phyloP scores from a whole-genome alignment of 2,329 filamentous ascomycete species.

The Calonectria crousiana region DNA sequence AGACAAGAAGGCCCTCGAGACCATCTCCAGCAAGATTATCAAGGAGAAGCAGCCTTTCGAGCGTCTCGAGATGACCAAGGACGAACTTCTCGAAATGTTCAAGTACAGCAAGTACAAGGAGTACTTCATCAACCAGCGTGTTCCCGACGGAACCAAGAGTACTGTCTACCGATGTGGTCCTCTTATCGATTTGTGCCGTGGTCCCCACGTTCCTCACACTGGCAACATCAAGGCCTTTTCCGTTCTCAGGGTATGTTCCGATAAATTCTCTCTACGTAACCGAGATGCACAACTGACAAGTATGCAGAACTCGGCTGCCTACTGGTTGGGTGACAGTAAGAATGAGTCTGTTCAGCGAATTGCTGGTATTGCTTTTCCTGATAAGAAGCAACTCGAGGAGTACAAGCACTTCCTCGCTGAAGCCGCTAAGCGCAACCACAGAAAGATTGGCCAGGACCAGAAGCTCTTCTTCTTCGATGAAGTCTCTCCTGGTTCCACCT shows the following conservation, averaged over 20 bases:
- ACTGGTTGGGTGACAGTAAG: conserved; percentile 93
- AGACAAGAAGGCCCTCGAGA: conserved; percentile 90
- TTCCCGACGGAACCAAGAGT: conserved; percentile 87
- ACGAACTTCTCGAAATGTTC: conserved; percentile 94
- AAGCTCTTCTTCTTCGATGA: conserved; percentile 98
- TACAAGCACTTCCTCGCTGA: conserved; percentile 97
- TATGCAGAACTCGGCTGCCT: conserved; percentile 77
- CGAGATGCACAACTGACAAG: conserved; percentile 43
- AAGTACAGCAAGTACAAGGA: conserved; percentile 98
- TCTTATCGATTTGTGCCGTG: conserved; percentile 94
- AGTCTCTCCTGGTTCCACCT: conserved; percentile 90
- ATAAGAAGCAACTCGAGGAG: conserved; percentile 94
- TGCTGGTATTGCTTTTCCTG: conserved; percentile 93
- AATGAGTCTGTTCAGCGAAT: conserved; percentile 98
- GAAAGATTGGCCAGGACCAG: conserved; percentile 93
- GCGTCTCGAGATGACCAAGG: conserved; percentile 88
- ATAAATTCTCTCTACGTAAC: background rate
- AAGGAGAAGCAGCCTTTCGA: conserved; percentile 98
- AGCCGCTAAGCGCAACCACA: conserved; percentile 96
- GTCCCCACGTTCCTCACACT: conserved; percentile 92
- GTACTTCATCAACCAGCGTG: conserved; percentile 81
- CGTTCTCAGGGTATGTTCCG: conserved; percentile 77
- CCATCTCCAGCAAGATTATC: conserved; percentile 83
- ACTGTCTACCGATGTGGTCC: conserved; percentile 96
- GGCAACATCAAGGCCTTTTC: conserved; percentile 95